phyloP scores from a whole-genome alignment of 306 rosid species.

The Gynostemma pentaphyllum region DNA sequence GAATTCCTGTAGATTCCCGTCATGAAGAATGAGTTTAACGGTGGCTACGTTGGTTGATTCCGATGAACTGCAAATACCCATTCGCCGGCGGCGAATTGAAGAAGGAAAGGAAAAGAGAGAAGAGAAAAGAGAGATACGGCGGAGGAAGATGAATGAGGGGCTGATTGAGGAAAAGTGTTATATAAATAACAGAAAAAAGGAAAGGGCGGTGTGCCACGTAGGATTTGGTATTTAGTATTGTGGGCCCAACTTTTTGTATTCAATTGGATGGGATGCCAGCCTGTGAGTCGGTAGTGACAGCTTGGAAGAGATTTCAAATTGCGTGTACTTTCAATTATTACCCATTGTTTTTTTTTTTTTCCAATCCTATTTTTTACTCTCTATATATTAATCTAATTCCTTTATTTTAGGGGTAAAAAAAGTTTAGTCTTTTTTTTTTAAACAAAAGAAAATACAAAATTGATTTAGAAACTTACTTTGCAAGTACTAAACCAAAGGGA shows the following conservation, averaged over 20 bases:
- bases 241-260: constrained; percentile 1
- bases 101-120: no score
- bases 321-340: constrained; percentile 2
- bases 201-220: constrained; percentile 10
- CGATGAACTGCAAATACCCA: constrained; percentile 83
- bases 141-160: neutral
- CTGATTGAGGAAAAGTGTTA: neutral
- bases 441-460: no score
- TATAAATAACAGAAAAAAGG: neutral
- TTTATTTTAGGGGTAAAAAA: neutral
- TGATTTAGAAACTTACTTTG: no score
- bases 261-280: constrained; percentile 10
- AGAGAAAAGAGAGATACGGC: neutral
- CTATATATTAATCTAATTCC: neutral
- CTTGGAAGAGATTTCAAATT: constrained; percentile 13
- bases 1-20: constrained; percentile 58
- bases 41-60: constrained; percentile 52
- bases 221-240: constrained; percentile 1
- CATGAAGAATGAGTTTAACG: constrained; percentile 57
- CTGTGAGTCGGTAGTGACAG: constrained; percentile 18
- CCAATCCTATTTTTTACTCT: constrained; percentile 6
- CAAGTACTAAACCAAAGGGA: no score
- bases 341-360: neutral
- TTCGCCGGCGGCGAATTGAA: neutral
- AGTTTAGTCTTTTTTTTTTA: no score